phyloP scores from a whole-genome alignment of 2,329 filamentous ascomycete genomes.

The Colletotrichum sp. region DNA sequence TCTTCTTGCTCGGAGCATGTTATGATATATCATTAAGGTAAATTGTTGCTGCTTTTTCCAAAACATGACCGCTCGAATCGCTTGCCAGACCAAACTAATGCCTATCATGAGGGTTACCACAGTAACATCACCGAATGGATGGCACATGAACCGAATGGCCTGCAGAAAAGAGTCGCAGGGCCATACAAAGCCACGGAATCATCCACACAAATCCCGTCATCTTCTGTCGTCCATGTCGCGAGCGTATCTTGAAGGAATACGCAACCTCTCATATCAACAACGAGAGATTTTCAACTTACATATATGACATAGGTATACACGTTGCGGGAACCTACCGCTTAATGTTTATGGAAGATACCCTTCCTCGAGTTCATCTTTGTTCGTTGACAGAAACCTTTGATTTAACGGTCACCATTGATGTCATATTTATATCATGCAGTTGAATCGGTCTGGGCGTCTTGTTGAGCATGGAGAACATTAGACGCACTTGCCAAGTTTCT shows the following conservation, averaged over 20 bases:
- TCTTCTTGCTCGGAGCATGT: neutral
- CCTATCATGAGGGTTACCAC: rapidly evolving
- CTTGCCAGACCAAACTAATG: neutral
- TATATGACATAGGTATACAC: rapidly evolving
- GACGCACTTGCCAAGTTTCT: neutral
- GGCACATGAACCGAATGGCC: rapidly evolving
- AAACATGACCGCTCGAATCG: neutral
- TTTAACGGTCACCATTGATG: rapidly evolving
- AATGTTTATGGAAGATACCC: neutral
- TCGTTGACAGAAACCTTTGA: neutral
- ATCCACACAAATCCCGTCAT: neutral
- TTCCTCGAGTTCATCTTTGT: neutral
- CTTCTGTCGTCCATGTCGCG: neutral
- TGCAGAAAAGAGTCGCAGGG: neutral
- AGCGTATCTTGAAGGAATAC: neutral
- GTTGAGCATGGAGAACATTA: neutral
- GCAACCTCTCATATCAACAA: neutral
- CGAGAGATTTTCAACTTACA: neutral
- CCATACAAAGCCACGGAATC: rapidly evolving
- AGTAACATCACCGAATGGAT: neutral
- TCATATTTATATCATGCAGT: neutral
- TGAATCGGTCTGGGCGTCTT: neutral
- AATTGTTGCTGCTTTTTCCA: no score
- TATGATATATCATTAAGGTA: rapidly evolving
- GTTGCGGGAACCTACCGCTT: neutral